Conservation (phyloP, 176 grass and related monocot species). For the Oropetium thomaeum region DNA sequence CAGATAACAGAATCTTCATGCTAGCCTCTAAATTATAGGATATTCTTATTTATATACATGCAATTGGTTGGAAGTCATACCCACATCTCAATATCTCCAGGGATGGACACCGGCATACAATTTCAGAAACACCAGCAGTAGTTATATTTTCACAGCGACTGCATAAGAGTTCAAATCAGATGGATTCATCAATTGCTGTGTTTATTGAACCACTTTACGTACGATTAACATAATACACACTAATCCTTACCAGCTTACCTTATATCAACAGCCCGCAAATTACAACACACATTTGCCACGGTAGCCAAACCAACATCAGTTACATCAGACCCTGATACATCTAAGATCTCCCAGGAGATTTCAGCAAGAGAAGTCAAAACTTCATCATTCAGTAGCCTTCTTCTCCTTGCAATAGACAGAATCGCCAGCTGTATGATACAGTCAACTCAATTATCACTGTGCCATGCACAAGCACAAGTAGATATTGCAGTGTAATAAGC, state of each 20-base stretch:
- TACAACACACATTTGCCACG: constrained; percentile 64
- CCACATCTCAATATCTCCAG: constrained; percentile 97
- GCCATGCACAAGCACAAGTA: neutral
- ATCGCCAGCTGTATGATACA: constrained; percentile 65
- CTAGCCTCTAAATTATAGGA: no score
- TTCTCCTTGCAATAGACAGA: constrained; percentile 83
- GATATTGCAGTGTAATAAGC: neutral
- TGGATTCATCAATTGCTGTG: neutral
- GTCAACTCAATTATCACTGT: constrained; percentile 33
- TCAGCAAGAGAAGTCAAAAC: constrained; percentile 72
- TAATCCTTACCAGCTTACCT: constrained; percentile 79
- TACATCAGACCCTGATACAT: constrained; percentile 87
- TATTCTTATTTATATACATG: no score
- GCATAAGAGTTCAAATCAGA: constrained; percentile 29
- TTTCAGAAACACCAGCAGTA: constrained; percentile 55
- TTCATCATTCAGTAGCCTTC: constrained; percentile 72
- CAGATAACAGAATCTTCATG: neutral
- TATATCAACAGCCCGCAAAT: constrained; percentile 79
- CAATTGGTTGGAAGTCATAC: constrained; percentile 43
- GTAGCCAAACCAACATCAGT: constrained; percentile 62
- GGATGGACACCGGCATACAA: constrained; percentile 62
- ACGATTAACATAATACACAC: no score
- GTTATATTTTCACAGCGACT: constrained; percentile 79
- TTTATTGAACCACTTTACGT: neutral
- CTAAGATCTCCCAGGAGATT: constrained; percentile 78